These are phyloP conservation scores for Paracamarosporium sp. DNA, from an alignment of 2,329 filamentous ascomycete species.

Conservation along the genomic window DNA sequence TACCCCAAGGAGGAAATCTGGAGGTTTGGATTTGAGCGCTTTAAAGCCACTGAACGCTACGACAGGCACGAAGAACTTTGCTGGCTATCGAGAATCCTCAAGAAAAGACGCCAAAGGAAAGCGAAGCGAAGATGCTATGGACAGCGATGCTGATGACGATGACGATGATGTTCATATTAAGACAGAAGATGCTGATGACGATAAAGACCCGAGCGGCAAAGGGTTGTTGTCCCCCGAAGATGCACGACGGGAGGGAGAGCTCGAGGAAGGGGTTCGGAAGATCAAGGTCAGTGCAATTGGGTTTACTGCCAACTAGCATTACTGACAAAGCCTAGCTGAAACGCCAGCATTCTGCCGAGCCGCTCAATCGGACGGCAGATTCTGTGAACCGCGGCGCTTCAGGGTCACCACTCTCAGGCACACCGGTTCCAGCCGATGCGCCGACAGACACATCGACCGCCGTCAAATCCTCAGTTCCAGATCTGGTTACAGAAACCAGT, in stretches of 20 bases:
- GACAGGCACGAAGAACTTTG: conserved; percentile 87
- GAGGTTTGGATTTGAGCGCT: conserved; percentile 83
- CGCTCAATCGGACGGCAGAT: conserved; percentile 54
- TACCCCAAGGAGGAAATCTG: conserved; percentile 76
- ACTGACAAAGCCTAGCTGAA: conserved; percentile 67
- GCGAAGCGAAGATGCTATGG: conserved; percentile 64
- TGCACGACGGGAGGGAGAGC: conserved; percentile 72
- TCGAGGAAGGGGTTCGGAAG: conserved; percentile 80
- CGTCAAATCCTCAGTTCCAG: conserved; percentile 38
- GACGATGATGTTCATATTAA: conserved; percentile 69
- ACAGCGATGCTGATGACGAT: conserved; percentile 79
- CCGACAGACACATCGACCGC: conserved; percentile 36
- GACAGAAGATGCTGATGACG: conserved; percentile 64
- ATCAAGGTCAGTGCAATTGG: conserved; percentile 68
- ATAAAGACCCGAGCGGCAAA: conserved; percentile 65
- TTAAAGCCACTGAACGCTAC: conserved; percentile 80
- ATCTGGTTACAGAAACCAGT: conserved; percentile 56
- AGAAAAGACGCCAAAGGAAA: conserved; percentile 60
- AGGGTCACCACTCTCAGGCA: conserved; percentile 33
- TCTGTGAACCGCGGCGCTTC: conserved; percentile 31
- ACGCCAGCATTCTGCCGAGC: conserved; percentile 78
- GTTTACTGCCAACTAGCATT: background rate
- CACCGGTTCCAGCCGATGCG: conserved; percentile 21
- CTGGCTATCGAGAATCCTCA: conserved; percentile 79
- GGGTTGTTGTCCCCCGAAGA: conserved; percentile 71